These are phyloP conservation scores for Trichoderma koningii DNA, from an alignment of 2,329 filamentous ascomycete species.

Conservation along the genomic window DNA sequence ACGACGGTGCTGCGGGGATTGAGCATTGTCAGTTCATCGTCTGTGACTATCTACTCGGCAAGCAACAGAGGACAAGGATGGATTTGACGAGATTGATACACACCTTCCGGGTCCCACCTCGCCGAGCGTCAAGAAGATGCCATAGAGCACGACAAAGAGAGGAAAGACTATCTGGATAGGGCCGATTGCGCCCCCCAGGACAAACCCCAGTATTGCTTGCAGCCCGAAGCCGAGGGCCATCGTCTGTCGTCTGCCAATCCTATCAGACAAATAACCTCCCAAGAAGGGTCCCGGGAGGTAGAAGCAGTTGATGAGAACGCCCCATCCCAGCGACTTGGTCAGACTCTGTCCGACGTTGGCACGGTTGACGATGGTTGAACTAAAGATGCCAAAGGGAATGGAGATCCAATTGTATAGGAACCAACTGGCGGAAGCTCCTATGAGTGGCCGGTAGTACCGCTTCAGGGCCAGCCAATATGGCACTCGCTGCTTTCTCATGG, in stretches of 20 bases:
- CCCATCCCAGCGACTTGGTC: conserved; percentile 48
- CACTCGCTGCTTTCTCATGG: conserved; percentile 47
- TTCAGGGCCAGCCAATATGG: conserved; percentile 52
- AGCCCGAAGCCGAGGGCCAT: conserved; percentile 53
- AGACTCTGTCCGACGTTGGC: conserved; percentile 46
- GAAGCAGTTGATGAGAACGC: conserved; percentile 53
- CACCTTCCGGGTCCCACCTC: conserved; percentile 54
- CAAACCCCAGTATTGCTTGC: conserved; percentile 50
- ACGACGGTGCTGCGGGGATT: conserved; percentile 40
- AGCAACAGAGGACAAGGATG: no score
- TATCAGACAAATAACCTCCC: conserved; percentile 52
- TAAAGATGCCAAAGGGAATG: conserved; percentile 58
- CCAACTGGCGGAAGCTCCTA: conserved; percentile 53
- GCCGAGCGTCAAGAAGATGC: conserved; percentile 51
- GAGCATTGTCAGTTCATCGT: background rate
- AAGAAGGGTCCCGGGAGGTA: conserved; percentile 52
- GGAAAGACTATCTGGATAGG: conserved; percentile 51
- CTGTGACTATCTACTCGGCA: no score
- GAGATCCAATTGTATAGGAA: conserved; percentile 58
- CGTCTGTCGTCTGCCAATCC: conserved; percentile 51
- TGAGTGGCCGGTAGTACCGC: conserved; percentile 51
- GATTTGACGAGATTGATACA: background rate
- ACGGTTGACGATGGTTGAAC: conserved; percentile 52
- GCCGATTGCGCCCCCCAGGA: conserved; percentile 50
- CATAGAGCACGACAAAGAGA: conserved; percentile 54